Evolutionary conservation across 2,329 filamentous ascomycete genomes (phyloP).

Genomic region (Paracorniculantispora psalliotae): DNA sequence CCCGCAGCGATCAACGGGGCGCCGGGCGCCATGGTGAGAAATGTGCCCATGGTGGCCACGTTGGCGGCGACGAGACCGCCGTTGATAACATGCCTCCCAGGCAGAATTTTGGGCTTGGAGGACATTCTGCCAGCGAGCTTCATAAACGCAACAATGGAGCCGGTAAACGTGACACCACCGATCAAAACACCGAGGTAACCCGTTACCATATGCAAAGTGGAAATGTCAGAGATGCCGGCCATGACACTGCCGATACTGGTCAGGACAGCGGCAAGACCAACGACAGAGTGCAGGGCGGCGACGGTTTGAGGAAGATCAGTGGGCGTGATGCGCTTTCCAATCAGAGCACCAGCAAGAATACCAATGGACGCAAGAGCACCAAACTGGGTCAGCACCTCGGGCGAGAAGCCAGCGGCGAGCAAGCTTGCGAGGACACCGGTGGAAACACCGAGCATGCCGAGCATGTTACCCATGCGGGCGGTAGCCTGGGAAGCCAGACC

Average conservation of each 20-base stretch:
- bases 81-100: slow-evolving; percentile 73
- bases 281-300: slow-evolving; percentile 82
- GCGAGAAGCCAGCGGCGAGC: slow-evolving; percentile 72
- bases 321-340: slow-evolving; percentile 81
- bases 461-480: slow-evolving; percentile 76
- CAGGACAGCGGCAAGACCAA: slow-evolving; percentile 80
- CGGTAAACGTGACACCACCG: slow-evolving; percentile 85
- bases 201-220: slow-evolving; percentile 77
- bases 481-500: slow-evolving; percentile 77
- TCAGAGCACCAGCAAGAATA: slow-evolving; percentile 62
- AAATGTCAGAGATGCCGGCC: slow-evolving; percentile 63
- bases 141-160: slow-evolving; percentile 82
- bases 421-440: slow-evolving; percentile 80
- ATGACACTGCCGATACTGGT: slow-evolving; percentile 87
- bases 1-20: slow-evolving; percentile 73
- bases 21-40: slow-evolving; percentile 75
- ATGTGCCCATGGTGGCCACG: slow-evolving; percentile 76
- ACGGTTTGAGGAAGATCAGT: slow-evolving; percentile 87
- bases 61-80: slow-evolving; percentile 69
- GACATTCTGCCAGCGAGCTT: slow-evolving; percentile 82
- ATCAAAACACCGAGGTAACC: slow-evolving; percentile 85
- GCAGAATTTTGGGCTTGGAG: slow-evolving; percentile 67
- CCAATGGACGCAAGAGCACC: slow-evolving; percentile 70
- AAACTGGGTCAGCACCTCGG: slow-evolving; percentile 76
- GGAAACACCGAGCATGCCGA: slow-evolving; percentile 80